phyloP scores from a whole-genome alignment of 768 basidiomycete species.

The Auriscalpium vulgare region DNA sequence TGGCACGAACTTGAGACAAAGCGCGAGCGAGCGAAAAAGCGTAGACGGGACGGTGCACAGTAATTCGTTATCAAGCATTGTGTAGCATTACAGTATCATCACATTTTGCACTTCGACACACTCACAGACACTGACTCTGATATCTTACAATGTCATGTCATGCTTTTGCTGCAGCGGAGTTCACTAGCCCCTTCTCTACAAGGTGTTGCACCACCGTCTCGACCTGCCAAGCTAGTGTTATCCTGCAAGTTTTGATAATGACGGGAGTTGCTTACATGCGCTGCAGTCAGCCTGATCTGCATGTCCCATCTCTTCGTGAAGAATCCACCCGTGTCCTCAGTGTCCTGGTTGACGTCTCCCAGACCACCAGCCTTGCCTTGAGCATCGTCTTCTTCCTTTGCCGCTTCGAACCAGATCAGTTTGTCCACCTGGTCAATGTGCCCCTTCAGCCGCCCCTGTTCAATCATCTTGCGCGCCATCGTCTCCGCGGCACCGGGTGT shows the following conservation, averaged over 20 bases:
- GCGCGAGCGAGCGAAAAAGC: slow-evolving; percentile 77
- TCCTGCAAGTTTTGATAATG: background rate
- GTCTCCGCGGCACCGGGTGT: slow-evolving; percentile 91
- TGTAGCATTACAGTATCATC: slow-evolving; percentile 20
- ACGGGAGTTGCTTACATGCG: slow-evolving; percentile 50
- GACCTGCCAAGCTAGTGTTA: slow-evolving; percentile 38
- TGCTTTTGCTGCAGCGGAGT: slow-evolving; percentile 20
- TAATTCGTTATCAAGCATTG: slow-evolving; percentile 16
- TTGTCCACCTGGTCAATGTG: slow-evolving; percentile 94
- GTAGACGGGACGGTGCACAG: slow-evolving; percentile 37
- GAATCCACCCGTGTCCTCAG: slow-evolving; percentile 80
- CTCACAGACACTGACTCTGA: background rate
- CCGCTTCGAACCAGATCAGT: slow-evolving; percentile 88
- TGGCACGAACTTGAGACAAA: slow-evolving; percentile 99
- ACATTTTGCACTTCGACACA: slow-evolving; percentile 9
- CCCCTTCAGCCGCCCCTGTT: slow-evolving; percentile 88
- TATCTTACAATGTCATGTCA: background rate
- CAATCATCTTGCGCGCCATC: slow-evolving; percentile 98
- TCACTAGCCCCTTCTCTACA: slow-evolving; percentile 62
- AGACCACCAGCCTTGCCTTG: slow-evolving; percentile 93
- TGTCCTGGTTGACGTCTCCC: slow-evolving; percentile 79
- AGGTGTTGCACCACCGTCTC: slow-evolving; percentile 84
- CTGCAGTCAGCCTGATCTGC: slow-evolving; percentile 82
- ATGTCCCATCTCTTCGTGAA: slow-evolving; percentile 96
- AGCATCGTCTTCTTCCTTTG: slow-evolving; percentile 81